Base-by-base conservation (phyloP, 345 rosid genomes). In the Linum usitatissimum region DNA sequence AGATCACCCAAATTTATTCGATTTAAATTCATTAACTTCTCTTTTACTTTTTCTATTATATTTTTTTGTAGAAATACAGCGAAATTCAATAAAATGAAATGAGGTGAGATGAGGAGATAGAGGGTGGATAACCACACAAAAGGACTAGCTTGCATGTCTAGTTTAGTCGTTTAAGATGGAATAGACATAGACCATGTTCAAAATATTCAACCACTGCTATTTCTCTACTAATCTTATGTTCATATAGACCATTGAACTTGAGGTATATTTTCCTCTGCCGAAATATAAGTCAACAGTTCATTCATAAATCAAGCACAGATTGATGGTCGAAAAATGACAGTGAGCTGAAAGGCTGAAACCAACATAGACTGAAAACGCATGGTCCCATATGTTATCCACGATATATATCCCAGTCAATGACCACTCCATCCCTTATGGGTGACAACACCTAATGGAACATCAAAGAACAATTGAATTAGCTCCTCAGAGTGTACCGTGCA, bases 331-430 rank as follows among this genome's bases (percentile, higher is more conserved):
- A 42, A 42, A 9, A 42, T 13, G 3, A 42, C 49, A 9, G 12
- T 14, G 49, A 42, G 49, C 49, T 42, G 6, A 31, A n/a, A 39
- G 9, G 3, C 49, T n/a, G n/a, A n/a, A n/a, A n/a, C 49, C 10
- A 42, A 42, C 49, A 42, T 3, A 13, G 15, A 42, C 8, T 0
- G 49, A 42, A 66, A 90, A 84, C 73, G 99, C 93, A 78, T 94
- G 97, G 57, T 94, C 97, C 99, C 99, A 94, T 71, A 94, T 85
- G 64, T 69, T 83, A 71, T 94, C 99, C 62, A 90, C 95, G 45
- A n/a, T n/a, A n/a, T n/a, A 86, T 79, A 70, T 90, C 99, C 97
- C 99, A 94, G 57, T 90, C 97, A 36, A 77, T 88, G 62, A 94
- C 96, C 36, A 90, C 57, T 62, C 99, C 99, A 77, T 90, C 93